Base-by-base conservation (phyloP, 495 filamentous ascomycete species). In the Sabuloglossum arenarium region DNA sequence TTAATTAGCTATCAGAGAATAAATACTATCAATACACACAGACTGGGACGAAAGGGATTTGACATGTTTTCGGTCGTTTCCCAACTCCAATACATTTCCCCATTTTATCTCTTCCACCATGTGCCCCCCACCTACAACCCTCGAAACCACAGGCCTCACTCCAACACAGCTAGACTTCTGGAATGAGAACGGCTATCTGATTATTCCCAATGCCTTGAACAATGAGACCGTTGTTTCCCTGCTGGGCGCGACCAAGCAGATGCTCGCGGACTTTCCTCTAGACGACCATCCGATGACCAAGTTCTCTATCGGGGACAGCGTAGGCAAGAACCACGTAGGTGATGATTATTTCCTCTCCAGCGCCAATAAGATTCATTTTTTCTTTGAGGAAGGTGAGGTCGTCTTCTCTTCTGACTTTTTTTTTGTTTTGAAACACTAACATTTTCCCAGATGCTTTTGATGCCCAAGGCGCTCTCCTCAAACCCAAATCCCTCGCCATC, bases 261-360 rank as follows among this genome's bases (percentile, higher is more conserved):
- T 95, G 57, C 84, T 98, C 54, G 69, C 80, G 55, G 72, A 74
- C 55, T 88, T 98, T 72, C 68, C 76, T 28, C 73, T 98, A 5
- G 71, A 79, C 29, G 75, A 79, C 24, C 91, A 98, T 70, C 91
- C 91, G 0, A 79, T 97, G 72, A 98, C 91, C 1, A 81, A 79
- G 63, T 98, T 98, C 77, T 81, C 80, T 16, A 94, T 89, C 1
- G 88, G 88, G 62, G 73, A 78, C 47, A 74, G 79, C 57, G 74
- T 19, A 19, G 23, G 19, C 14, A 42, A 30, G 23, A 24, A 54
- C 4, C 91, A 98, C 69, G 84, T 96, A 24, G 89, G 91, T 58
- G 91, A 98, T 70, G 79, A 84, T 66, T 98, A 98, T 78, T 98
- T 98, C 69, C 78, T 98, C 0, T 72, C 69, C 1, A 87, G 81